Percentiles rank a stretch among this genome's conserved stretches.
Evolutionary conservation across 805 yeast species (phyloP).

Genomic region (Wickerhamiella shivajii): DNA sequence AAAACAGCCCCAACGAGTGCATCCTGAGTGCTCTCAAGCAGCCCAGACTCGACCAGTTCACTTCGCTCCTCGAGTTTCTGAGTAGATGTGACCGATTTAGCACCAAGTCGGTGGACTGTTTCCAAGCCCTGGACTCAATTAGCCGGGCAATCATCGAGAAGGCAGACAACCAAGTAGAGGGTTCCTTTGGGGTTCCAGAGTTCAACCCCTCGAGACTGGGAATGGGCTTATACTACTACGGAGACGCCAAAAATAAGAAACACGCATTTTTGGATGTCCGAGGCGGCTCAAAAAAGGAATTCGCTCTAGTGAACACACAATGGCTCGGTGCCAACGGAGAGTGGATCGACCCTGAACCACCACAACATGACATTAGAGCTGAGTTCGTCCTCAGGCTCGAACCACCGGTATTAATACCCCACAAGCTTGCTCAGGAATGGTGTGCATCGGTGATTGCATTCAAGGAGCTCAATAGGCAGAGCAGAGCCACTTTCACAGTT

Average conservation of each 20-base stretch:
- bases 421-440: constrained; percentile 10
- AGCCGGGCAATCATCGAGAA: constrained; percentile 19
- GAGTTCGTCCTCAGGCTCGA: constrained; percentile 23
- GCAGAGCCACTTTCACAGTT: constrained; percentile 8
- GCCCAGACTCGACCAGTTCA: constrained; percentile 25
- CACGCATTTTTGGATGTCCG: constrained; percentile 17
- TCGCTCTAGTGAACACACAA: constrained; percentile 9
- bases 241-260: constrained; percentile 1
- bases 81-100: constrained; percentile 25
- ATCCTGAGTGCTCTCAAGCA: constrained; percentile 19
- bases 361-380: constrained; percentile 19
- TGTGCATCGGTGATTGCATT: constrained; percentile 7
- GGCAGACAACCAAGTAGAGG: constrained; percentile 2
- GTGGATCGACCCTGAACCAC: constrained; percentile 14
- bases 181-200: constrained; percentile 20
- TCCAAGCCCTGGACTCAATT: constrained; percentile 22
- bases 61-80: constrained; percentile 21
- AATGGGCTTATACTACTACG: constrained; percentile 23
- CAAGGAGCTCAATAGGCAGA: constrained; percentile 12
- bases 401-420: constrained; percentile 24
- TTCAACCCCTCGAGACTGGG: constrained; percentile 24
- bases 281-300: constrained; percentile 15
- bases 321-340: constrained; percentile 14
- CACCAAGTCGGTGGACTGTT: constrained; percentile 24
- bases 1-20: constrained; percentile 17